These are phyloP conservation scores for Termitomyces sp. DNA, from an alignment of 768 basidiomycete species.

Conservation along the genomic window DNA sequence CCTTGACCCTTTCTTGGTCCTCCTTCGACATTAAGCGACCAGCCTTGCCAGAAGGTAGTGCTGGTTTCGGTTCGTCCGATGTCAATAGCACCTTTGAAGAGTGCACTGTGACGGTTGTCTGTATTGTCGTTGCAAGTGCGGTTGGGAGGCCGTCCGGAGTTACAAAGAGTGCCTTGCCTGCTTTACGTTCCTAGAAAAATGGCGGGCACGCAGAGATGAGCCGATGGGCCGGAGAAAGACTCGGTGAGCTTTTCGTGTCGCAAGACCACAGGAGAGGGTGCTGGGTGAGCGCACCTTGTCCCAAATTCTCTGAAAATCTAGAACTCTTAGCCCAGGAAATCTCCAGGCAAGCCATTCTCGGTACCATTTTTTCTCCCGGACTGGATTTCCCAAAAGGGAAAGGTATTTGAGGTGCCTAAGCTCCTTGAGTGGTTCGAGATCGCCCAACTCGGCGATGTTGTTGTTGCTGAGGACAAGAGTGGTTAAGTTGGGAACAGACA, in stretches of 20 bases:
- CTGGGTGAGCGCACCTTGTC: slow-evolving; percentile 77
- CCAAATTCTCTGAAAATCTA: slow-evolving; percentile 93
- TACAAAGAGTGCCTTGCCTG: slow-evolving; percentile 70
- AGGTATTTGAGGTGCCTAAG: slow-evolving; percentile 70
- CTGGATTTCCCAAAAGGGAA: slow-evolving; percentile 76
- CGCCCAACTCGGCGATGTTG: slow-evolving; percentile 72
- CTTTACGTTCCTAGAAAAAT: slow-evolving; percentile 65
- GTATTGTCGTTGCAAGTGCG: slow-evolving; percentile 72
- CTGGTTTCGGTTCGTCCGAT: slow-evolving; percentile 73
- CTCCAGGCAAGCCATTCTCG: slow-evolving; percentile 93
- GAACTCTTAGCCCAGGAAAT: slow-evolving; percentile 80
- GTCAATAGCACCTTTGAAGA: slow-evolving; percentile 59
- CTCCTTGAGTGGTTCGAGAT: slow-evolving; percentile 79
- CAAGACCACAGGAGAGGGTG: slow-evolving; percentile 23
- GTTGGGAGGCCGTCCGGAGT: slow-evolving; percentile 77
- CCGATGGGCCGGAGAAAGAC: background rate
- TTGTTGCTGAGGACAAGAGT: slow-evolving; percentile 85
- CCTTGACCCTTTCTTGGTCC: slow-evolving; percentile 81
- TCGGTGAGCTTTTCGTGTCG: slow-evolving; percentile 20
- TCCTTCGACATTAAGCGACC: slow-evolving; percentile 89
- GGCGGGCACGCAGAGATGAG: slow-evolving; percentile 6
- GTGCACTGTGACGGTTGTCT: slow-evolving; percentile 64
- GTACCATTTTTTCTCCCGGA: slow-evolving; percentile 91
- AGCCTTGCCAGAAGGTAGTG: slow-evolving; percentile 53
- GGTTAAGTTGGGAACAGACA: slow-evolving; percentile 79